Evolutionary conservation across 257 asterid genomes (phyloP), one percentile per base, ranked within the genome.

Genomic region (Solanum pennellii): DNA sequence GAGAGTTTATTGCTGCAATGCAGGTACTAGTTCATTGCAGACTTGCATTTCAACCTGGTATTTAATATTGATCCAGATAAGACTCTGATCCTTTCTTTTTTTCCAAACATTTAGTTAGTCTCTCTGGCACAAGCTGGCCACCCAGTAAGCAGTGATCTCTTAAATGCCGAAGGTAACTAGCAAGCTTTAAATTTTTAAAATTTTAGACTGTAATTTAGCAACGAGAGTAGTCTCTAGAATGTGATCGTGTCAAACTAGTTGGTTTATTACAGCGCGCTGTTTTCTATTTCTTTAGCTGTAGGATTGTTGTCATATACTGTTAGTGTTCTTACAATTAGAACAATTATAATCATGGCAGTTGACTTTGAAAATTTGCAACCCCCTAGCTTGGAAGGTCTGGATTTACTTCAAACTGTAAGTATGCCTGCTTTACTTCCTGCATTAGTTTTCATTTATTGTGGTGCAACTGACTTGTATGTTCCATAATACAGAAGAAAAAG

Each of bases 61-160:
- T 29, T 47, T 47, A 10, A 10, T 80, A 47, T 45, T 27, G 18
- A 80, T 80, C 68, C 29, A 47, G 68, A 52, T 18, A 80, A 25
- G 44, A 80, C 68, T 45, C 42, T 27, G 68, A 27, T 47, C 85
- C 84, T 27, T 73, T 77, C n/a, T 76, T 59, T 2, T 39, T 21
- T 75, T 80, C 85, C 86, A 89, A 39, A 79, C 66, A 65, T 90
- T 85, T 91, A 96, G 99, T 87, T 97, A 87, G 93, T 97, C 84
- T 92, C 99, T 16, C 88, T 95, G 94, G 98, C 94, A 71, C 99
- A 97, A 93, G 94, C 95, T 89, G 99, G 99, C 79, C 93, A 92
- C 90, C 79, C 92, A 29, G 88, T 94, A 84, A 90, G 91, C 60
- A 87, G 90, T 85, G 96, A 94, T 91, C 88, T 93, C 71, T 73